Percentiles rank a stretch among this genome's conserved stretches.
Conservation (phyloP, 78 protist genomes). For the Planoprotostelium fungivorum region DNA sequence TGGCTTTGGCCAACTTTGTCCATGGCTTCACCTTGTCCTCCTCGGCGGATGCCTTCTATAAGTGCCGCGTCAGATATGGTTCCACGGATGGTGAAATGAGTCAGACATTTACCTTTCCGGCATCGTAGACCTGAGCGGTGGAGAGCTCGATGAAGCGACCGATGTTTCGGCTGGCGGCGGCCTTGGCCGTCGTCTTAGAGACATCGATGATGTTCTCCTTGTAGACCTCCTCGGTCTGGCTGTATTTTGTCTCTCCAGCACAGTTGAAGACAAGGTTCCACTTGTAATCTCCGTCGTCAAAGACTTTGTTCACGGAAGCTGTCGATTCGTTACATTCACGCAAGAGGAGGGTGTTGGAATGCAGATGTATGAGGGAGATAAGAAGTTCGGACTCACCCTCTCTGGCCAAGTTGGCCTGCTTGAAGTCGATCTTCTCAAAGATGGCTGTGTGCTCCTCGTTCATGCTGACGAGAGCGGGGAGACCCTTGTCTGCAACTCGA, state of each 20-base stretch:
- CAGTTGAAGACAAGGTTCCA: constrained; percentile 82
- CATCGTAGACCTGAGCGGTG: constrained; percentile 86
- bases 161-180: constrained; percentile 65
- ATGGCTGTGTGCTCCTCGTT: constrained; percentile 26
- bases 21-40: constrained; percentile 73
- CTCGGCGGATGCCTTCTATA: constrained; percentile 70
- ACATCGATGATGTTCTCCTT: constrained; percentile 56
- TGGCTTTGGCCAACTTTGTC: constrained; percentile 69
- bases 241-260: constrained; percentile 88
- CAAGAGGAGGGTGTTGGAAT: background rate
- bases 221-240: constrained; percentile 80
- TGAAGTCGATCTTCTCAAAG: constrained; percentile 70
- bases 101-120: constrained; percentile 16
- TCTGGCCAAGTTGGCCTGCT: constrained; percentile 75
- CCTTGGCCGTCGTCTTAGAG: constrained; percentile 44
- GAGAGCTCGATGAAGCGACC: constrained; percentile 84
- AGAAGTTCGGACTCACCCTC: background rate
- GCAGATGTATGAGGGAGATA: too few species aligned
- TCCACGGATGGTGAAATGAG: background rate
- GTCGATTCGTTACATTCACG: background rate
- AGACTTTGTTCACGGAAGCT: constrained; percentile 42
- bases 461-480: constrained; percentile 80
- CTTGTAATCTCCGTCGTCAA: constrained; percentile 47
- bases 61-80: background rate
- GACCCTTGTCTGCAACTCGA: constrained; percentile 86